Base-by-base conservation (phyloP, 1,284 basidiomycete species). In the Chalciporus sp. region DNA sequence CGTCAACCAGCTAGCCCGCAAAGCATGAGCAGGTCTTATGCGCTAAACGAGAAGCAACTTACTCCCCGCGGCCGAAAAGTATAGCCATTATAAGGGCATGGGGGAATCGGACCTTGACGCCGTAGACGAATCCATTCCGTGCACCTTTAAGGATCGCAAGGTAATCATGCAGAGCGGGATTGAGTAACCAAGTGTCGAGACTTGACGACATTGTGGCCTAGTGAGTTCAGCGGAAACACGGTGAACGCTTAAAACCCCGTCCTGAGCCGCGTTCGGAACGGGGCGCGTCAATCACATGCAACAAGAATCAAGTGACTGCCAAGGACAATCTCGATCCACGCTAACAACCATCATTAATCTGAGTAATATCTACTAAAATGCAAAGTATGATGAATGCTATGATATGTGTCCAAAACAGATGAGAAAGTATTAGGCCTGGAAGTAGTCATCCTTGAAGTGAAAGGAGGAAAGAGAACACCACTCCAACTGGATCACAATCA, bases 1-100 rank as follows among this genome's bases (percentile, higher is more conserved):
- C 12, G 84, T 71, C 62, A 78, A 74, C 88, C 86, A 91, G 65
- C 92, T 92, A 58, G 42, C 48, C 47, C 55, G 20, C 23, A 23
- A 16, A 29, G 23, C 50, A 61, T 29, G n/a, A 69, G 61, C 19
- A 47, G 16, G 51, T 28, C 17, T 49, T 42, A 16, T 17, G 37
- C 26, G 26, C 10, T 31, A 16, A 4, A 27, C 45, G 47, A 23
- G 19, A 48, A 37, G 46, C 1, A 27, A 84, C 90, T 71, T 61
- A 94, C 90, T 92, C 85, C 77, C 91, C 92, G 56, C 89, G 84
- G 28, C 90, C 90, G 67, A 99, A 99, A 27, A 99, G 79, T 57
- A 98, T 84, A n/a, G 94, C 90, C 96, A 99, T 99, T 53, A 99
- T 90, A 26, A 99, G 78, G 2, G 97, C 96, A 81, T 99, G 97